These are phyloP conservation scores for Orbilia javanica DNA, from an alignment of 2,329 filamentous ascomycete species.

Conservation along the genomic window DNA sequence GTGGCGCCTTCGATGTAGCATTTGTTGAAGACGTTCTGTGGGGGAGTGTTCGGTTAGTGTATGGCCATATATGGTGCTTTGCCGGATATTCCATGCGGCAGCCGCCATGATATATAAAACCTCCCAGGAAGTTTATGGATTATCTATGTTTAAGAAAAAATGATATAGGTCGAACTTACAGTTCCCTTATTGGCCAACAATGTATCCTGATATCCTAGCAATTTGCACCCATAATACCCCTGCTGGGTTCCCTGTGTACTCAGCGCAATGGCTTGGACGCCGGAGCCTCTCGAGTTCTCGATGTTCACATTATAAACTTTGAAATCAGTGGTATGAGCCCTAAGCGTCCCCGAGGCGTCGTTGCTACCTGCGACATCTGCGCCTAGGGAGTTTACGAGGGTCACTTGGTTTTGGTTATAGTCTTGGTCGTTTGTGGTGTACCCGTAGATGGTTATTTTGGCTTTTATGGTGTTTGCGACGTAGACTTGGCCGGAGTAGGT, in stretches of 20 bases:
- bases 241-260: constrained; percentile 69
- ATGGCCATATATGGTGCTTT: neutral
- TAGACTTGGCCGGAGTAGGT: constrained; percentile 74
- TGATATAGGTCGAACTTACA: constrained; percentile 28
- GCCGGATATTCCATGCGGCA: no score
- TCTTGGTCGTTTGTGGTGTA: constrained; percentile 70
- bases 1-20: constrained; percentile 72
- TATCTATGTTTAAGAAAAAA: neutral
- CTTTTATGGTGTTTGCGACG: constrained; percentile 67
- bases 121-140: neutral
- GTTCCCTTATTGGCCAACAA: constrained; percentile 68
- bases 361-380: constrained; percentile 66
- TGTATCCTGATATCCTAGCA: constrained; percentile 73
- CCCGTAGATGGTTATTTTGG: constrained; percentile 72
- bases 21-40: constrained; percentile 70
- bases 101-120: no score
- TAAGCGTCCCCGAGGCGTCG: constrained; percentile 70
- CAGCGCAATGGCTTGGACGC: constrained; percentile 70
- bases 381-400: constrained; percentile 67
- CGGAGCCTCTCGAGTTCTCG: constrained; percentile 66
- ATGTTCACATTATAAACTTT: constrained; percentile 75
- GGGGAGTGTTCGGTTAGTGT: no score
- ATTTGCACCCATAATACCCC: constrained; percentile 72
- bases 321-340: constrained; percentile 68
- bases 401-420: constrained; percentile 72